Conservation (phyloP, 805 yeast genomes). For the Spathaspora boniae region DNA sequence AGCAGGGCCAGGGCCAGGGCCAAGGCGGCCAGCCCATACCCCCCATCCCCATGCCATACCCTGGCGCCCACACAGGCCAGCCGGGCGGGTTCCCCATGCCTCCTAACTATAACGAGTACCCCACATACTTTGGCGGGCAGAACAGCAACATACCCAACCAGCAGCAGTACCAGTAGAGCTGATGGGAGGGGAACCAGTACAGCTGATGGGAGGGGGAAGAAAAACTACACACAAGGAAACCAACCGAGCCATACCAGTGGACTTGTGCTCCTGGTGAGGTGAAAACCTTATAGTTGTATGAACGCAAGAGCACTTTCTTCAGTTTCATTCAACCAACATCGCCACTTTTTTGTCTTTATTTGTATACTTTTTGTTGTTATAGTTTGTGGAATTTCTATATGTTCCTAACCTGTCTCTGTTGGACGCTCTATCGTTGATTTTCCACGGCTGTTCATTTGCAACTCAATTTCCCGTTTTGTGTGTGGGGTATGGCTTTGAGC, state of each 20-base stretch:
- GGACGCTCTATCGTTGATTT: too few species aligned
- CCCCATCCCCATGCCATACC: conserved; percentile 9
- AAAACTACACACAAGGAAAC: too few species aligned
- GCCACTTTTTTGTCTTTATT: too few species aligned
- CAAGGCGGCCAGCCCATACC: conserved; percentile 7
- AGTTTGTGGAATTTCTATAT: too few species aligned
- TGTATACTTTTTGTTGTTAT: too few species aligned
- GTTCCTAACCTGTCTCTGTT: too few species aligned
- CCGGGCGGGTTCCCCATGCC: conserved; percentile 32
- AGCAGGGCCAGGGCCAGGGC: conserved; percentile 12
- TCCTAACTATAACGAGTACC: conserved; percentile 52
- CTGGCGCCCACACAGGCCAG: conserved; percentile 18
- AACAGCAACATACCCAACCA: conserved; percentile 45
- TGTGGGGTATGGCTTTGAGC: too few species aligned
- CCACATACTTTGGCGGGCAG: conserved; percentile 56
- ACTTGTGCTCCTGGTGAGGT: too few species aligned
- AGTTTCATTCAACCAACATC: background rate
- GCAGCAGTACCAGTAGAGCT: conserved; percentile 51
- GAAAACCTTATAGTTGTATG: too few species aligned
- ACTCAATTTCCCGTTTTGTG: too few species aligned
- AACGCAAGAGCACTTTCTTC: background rate
- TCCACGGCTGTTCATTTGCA: too few species aligned
- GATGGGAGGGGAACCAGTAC: background rate
- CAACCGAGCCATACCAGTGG: background rate
- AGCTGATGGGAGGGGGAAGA: background rate